Percentiles rank a stretch among this genome's conserved stretches.
These are phyloP conservation scores for Leishmania guyanensis DNA, from an alignment of 208 protist genomes.

Conservation along the genomic window DNA sequence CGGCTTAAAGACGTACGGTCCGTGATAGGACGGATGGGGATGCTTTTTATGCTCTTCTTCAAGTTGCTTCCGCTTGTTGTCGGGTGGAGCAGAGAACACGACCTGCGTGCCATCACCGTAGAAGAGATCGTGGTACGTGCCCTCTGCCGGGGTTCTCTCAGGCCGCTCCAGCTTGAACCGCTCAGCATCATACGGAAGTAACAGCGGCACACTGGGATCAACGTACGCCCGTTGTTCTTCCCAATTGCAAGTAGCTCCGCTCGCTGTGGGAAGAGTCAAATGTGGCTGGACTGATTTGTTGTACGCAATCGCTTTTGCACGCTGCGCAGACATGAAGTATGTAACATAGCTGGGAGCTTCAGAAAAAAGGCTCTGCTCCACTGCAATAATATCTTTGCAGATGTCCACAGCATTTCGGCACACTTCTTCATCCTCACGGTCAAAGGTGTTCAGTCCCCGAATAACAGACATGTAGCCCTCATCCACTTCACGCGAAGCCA, in stretches of 20 bases:
- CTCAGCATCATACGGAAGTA: conserved; percentile 49
- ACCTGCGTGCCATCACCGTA: conserved; percentile 63
- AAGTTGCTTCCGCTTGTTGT: conserved; percentile 75
- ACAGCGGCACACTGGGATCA: conserved; percentile 67
- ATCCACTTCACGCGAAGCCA: conserved; percentile 45
- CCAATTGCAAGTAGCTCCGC: conserved; percentile 24
- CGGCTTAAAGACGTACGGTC: conserved; percentile 29
- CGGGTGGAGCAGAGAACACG: conserved; percentile 50
- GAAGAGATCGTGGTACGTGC: conserved; percentile 80
- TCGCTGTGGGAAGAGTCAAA: conserved; percentile 17
- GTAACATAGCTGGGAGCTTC: conserved; percentile 55
- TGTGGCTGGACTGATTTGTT: conserved; percentile 17
- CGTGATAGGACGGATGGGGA: conserved; percentile 27
- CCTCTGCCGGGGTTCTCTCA: conserved; percentile 22
- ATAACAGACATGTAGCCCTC: conserved; percentile 48
- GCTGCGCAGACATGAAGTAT: conserved; percentile 8
- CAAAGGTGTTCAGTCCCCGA: conserved; percentile 50
- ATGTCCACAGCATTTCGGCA: conserved; percentile 37
- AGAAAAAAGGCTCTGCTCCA: conserved; percentile 79
- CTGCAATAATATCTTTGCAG: conserved; percentile 50
- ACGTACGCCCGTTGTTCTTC: conserved; percentile 59
- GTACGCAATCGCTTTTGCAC: conserved; percentile 14
- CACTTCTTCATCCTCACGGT: conserved; percentile 38
- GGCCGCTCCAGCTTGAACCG: conserved; percentile 44
- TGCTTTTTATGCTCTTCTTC: conserved; percentile 41